phyloP scores from a whole-genome alignment of 1,139 yeast species.

The Hemisphaericaspora xylanilytica region DNA sequence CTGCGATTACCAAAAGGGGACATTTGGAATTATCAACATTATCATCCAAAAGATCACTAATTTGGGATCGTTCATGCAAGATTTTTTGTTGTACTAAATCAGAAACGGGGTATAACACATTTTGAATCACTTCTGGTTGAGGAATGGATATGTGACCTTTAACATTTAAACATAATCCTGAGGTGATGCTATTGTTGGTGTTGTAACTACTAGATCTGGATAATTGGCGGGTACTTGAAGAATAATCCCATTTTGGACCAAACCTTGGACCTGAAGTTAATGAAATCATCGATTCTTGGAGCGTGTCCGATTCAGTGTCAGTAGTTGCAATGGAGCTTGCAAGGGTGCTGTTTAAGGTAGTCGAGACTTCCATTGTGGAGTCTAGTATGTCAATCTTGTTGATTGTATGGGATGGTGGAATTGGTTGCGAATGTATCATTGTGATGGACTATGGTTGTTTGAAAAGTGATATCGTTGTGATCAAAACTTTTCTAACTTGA shows the following conservation, averaged over 20 bases:
- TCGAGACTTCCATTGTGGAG: not conserved
- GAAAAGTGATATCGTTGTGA: no score
- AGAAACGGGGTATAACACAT: constrained; percentile 35
- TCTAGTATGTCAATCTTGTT: not conserved
- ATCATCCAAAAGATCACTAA: constrained; percentile 16
- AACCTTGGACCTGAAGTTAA: not conserved
- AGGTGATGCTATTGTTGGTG: constrained; percentile 4
- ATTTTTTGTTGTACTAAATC: constrained; percentile 26
- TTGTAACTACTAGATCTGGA: constrained; percentile 1
- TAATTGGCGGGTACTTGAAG: constrained; percentile 1
- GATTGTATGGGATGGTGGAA: not conserved
- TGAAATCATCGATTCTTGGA: constrained; percentile 1
- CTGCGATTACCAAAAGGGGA: constrained; percentile 38
- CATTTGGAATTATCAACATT: constrained; percentile 6
- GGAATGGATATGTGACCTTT: constrained; percentile 36
- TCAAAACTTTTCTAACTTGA: no score
- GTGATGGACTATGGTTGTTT: no score
- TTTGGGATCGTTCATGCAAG: constrained; percentile 19
- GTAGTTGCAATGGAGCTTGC: constrained; percentile 2
- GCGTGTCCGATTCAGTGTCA: constrained; percentile 3
- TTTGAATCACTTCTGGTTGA: constrained; percentile 48
- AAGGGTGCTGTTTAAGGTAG: not conserved
- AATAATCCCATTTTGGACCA: constrained; percentile 5
- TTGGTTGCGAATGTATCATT: constrained; percentile 3
- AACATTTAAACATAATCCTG: constrained; percentile 25